Base-by-base conservation (phyloP, 148 eudicot genomes). In the Camellia granthamiana region DNA sequence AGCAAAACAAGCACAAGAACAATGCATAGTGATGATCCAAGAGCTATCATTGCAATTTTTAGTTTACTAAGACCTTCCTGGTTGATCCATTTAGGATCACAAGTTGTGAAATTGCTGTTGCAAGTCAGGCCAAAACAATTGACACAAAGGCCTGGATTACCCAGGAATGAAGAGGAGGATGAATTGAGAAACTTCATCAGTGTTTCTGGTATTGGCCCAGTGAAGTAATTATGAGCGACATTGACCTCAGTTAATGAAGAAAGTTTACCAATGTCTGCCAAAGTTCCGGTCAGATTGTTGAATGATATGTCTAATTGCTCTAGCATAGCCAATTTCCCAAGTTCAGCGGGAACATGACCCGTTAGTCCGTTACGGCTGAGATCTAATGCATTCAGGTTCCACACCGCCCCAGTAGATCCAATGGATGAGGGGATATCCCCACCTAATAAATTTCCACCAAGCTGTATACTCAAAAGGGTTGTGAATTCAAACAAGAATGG, bases 281-380 rank as follows among this genome's bases (percentile, higher is more conserved):
- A 85, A 62, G 82, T 81, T 65, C 95, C 95, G n/a, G 81, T 89
- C 41, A 94, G 86, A 81, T 83, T 89, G 78, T 93, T 92, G 76
- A 51, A 62, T 74, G 96, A 89, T 6, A 93, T 46, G 80, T 93
- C 96, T 23, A 92, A 65, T 67, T 58, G 19, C 82, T 90, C 92
- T 7, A 93, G 78, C 85, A 83, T 83, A 38, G 63, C 61, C 65
- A 92, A 83, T 6, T 59, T 84, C 62, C 85, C 81, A 0, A 92
- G 68, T 61, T 84, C 89, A 1, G 62, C 8, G 2, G 98, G 96
- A 77, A 93, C 16, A 60, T 72, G 74, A 69, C 94, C 98, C 15
- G 86, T 82, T 58, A 93, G 80, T 51, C 85, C 88, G 71, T 90
- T 92, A 55, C 68, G 78, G 67, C 96, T 90, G 15, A 93, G 87